These are phyloP conservation scores for Serendipita sp. DNA, from an alignment of 768 basidiomycete genomes.

Conservation along the genomic window DNA sequence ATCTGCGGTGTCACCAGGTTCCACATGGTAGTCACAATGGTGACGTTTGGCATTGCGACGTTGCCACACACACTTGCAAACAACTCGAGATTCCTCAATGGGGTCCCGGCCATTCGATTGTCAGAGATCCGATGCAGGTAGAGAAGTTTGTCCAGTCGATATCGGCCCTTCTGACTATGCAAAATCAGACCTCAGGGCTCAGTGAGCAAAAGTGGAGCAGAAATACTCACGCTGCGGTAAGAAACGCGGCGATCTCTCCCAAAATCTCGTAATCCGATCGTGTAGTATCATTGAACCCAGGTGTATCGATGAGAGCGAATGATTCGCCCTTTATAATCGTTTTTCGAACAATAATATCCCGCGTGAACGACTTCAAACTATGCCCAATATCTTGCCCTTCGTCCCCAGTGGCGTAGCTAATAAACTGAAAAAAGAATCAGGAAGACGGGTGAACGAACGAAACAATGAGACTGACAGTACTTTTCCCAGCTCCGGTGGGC, in stretches of 20 bases:
- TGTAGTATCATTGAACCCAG: constrained; percentile 16
- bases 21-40: constrained; percentile 42
- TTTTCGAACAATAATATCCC: neutral
- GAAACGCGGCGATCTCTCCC: constrained; percentile 10
- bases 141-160: constrained; percentile 21
- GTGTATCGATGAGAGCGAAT: constrained; percentile 14
- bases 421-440: neutral
- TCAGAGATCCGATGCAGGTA: constrained; percentile 28
- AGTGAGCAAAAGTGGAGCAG: neutral
- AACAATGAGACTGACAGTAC: neutral
- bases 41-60: constrained; percentile 29
- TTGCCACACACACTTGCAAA: constrained; percentile 39
- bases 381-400: neutral
- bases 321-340: neutral
- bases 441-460: neutral
- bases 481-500: neutral
- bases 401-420: neutral
- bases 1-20: constrained; percentile 20
- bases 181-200: neutral
- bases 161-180: constrained; percentile 15
- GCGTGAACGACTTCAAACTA: neutral
- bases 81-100: constrained; percentile 31
- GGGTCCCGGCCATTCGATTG: constrained; percentile 22
- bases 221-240: constrained; percentile 2
- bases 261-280: constrained; percentile 15